Conservation (phyloP, 345 rosid species). For the Populus pruinosa region DNA sequence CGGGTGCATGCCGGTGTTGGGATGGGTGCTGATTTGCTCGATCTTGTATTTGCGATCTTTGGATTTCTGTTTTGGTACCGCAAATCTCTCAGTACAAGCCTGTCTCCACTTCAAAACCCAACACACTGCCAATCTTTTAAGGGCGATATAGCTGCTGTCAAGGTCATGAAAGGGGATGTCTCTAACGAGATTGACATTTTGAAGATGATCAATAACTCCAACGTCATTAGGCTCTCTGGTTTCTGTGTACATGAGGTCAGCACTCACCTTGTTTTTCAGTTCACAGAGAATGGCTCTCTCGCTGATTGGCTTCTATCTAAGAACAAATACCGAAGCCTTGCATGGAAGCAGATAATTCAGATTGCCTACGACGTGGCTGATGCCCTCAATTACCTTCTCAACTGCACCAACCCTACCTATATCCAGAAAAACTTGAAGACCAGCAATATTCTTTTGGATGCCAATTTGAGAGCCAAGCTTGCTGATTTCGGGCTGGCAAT, state of each 20-base stretch:
- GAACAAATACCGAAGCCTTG: conserved; percentile 28
- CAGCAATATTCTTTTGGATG: conserved; percentile 72
- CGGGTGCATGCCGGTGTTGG: conserved; percentile 51
- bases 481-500: conserved; percentile 79
- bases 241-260: conserved; percentile 70
- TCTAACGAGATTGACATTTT: conserved; percentile 73
- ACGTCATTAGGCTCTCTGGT: conserved; percentile 81
- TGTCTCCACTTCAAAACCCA: conserved; percentile 12
- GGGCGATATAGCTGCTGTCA: conserved; percentile 73
- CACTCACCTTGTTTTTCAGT: conserved; percentile 80
- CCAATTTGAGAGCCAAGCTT: conserved; percentile 67
- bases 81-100: conserved; percentile 13
- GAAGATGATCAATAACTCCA: conserved; percentile 74
- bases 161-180: conserved; percentile 76
- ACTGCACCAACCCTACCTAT: conserved; percentile 68
- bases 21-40: conserved; percentile 42
- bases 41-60: conserved; percentile 23
- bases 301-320: conserved; percentile 55
- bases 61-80: conserved; percentile 35
- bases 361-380: conserved; percentile 67
- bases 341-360: conserved; percentile 87
- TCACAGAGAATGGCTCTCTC: conserved; percentile 63
- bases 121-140: conserved; percentile 35
- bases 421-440: conserved; percentile 82
- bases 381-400: conserved; percentile 76